Percentiles rank a stretch among this genome's conserved stretches.
These are phyloP conservation scores for Nadsonia commutata DNA, from an alignment of 1,139 yeast genomes.

Conservation along the genomic window DNA sequence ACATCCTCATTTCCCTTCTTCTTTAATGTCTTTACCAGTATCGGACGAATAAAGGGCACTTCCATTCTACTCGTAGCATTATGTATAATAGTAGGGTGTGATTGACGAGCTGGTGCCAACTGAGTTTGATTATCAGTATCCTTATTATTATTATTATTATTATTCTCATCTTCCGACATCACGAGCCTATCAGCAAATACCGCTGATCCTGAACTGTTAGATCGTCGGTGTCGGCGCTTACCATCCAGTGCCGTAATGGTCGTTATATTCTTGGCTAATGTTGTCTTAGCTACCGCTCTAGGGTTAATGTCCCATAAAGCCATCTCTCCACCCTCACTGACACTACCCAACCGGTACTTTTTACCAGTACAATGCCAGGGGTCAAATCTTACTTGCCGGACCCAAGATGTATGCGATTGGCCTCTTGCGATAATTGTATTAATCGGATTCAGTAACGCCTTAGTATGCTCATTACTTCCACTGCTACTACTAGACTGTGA, in stretches of 20 bases:
- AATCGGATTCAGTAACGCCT: constrained; percentile 9
- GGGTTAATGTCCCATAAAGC: constrained; percentile 65
- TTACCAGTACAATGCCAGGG: constrained; percentile 22
- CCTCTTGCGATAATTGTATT: constrained; percentile 27
- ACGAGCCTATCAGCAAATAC: neutral
- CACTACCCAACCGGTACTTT: constrained; percentile 44
- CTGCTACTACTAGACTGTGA: neutral
- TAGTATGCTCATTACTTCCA: neutral
- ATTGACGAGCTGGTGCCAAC: neutral
- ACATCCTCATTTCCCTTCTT: constrained; percentile 14
- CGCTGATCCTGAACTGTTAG: neutral
- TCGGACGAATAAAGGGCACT: constrained; percentile 18
- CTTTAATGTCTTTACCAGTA: constrained; percentile 14
- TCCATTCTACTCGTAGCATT: constrained; percentile 17
- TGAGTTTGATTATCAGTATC: constrained; percentile 1
- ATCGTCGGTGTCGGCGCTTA: constrained; percentile 1
- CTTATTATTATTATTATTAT: constrained; percentile 1
- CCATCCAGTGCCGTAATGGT: constrained; percentile 1
- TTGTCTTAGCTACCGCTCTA: constrained; percentile 26
- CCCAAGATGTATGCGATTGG: constrained; percentile 57
- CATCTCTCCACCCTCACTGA: constrained; percentile 58
- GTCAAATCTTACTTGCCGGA: constrained; percentile 36
- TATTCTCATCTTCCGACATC: neutral
- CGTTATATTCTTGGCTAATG: constrained; percentile 3
- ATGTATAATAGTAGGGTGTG: constrained; percentile 11